phyloP scores from a whole-genome alignment of 768 basidiomycete species.

The Xerocomus potaroensis region DNA sequence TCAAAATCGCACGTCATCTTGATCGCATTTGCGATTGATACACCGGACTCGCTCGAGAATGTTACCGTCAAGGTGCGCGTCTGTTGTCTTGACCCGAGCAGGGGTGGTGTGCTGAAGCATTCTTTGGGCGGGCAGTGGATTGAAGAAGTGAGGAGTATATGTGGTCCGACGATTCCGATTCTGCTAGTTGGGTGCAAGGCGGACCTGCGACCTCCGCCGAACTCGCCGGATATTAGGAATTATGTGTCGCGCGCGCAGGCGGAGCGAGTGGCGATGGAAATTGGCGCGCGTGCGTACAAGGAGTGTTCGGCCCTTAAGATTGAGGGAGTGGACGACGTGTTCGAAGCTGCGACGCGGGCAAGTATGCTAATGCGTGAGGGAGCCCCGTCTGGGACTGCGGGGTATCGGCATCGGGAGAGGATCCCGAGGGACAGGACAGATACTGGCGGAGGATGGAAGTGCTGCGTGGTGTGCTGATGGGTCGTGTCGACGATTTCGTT shows the following conservation, averaged over 20 bases:
- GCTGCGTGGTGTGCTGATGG: slow-evolving; percentile 64
- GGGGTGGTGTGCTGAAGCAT: neutral
- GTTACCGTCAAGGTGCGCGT: slow-evolving; percentile 77
- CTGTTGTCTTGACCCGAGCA: neutral
- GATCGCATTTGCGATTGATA: slow-evolving; percentile 95
- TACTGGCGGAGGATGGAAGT: slow-evolving; percentile 47
- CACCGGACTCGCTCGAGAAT: slow-evolving; percentile 95
- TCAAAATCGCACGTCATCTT: slow-evolving; percentile 98
- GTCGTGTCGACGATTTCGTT: neutral
- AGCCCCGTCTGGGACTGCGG: slow-evolving; percentile 52
- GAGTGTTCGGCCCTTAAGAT: slow-evolving; percentile 90
- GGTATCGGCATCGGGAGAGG: slow-evolving; percentile 46
- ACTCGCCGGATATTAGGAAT: slow-evolving; percentile 43
- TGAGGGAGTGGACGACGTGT: slow-evolving; percentile 94
- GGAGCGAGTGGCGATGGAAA: slow-evolving; percentile 73
- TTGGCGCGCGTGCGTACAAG: slow-evolving; percentile 92
- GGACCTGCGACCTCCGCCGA: slow-evolving; percentile 70
- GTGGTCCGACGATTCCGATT: slow-evolving; percentile 88
- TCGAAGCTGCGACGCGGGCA: slow-evolving; percentile 93
- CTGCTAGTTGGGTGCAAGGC: slow-evolving; percentile 95
- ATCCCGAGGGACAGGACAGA: slow-evolving; percentile 38
- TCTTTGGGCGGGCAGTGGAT: slow-evolving; percentile 77
- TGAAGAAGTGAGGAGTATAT: slow-evolving; percentile 96
- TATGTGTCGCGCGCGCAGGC: slow-evolving; percentile 79
- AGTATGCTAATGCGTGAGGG: slow-evolving; percentile 95